Base-by-base conservation (phyloP, 2,329 filamentous ascomycete genomes). In the Cytospora schulzeri region DNA sequence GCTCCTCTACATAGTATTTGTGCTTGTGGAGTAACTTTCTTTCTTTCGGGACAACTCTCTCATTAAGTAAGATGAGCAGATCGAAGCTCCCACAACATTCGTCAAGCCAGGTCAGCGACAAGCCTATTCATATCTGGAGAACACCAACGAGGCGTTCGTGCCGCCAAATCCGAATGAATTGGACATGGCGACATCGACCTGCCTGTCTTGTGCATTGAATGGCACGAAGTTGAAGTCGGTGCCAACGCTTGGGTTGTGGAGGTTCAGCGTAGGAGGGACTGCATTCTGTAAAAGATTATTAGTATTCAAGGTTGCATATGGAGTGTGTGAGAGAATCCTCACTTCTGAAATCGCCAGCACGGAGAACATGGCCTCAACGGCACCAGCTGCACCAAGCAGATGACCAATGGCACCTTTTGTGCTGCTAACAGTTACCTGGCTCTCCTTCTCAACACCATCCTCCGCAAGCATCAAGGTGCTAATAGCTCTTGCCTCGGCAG, bases 151-250 rank as follows among this genome's bases (percentile, higher is more conserved):
- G 51, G 94, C 93, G 78, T 99, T 99, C 1, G 94, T 98, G 19
- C 95, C 95, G 14, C 95, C 95, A 79, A 99, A 99, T 0, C 95
- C 95, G 78, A 99, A 99, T 74, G 94, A 98, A 73, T 99, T 99
- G 4, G 92, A 95, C 64, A 99, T 71, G 6, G 91, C 91, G 26
- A 94, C 89, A 64, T 87, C 79, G 14, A 98, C 86, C 2, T 81
- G 74, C 69, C 86, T 88, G 60, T 90, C 76, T 76, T 97, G 93
- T 0, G 92, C 83, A 54, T 80, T 73, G 4, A 87, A 81, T 0
- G 93, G 86, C 4, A 97, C 88, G 75, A 97, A 94, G 73, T 98
- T 97, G 79, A 94, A 96, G 68, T 88, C 80, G 61, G 91, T 90
- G 4, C 87, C 83, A 1, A 86, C 81, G 52, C 89, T 86, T 7